Percentiles rank a stretch among this genome's conserved stretches.
phyloP scores from a whole-genome alignment of 345 rosid genomes.

The Adansonia digitata region DNA sequence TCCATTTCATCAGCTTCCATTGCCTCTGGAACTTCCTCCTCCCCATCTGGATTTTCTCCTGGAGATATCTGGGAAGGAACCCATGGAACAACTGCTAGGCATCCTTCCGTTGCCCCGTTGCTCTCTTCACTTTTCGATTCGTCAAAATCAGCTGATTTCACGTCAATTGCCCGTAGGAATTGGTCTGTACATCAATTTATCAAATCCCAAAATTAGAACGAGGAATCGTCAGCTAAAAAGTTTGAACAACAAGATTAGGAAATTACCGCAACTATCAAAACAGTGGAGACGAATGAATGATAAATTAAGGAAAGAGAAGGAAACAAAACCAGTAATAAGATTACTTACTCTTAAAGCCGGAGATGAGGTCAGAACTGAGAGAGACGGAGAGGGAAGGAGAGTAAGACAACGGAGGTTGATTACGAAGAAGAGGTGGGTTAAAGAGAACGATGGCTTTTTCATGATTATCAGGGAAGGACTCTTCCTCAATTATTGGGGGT shows the following conservation, averaged over 20 bases:
- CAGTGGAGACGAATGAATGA: not conserved
- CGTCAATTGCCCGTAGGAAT: constrained; percentile 14
- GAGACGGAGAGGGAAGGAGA: constrained; percentile 27
- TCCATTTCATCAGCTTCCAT: constrained; percentile 42
- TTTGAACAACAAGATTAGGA: not conserved
- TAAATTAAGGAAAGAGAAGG: no score
- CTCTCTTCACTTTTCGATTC: not conserved
- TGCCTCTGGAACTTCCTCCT: constrained; percentile 21
- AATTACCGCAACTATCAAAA: not conserved
- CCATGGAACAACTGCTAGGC: constrained; percentile 63
- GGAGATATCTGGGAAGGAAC: constrained; percentile 28
- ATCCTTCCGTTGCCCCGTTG: not conserved
- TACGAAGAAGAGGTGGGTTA: constrained; percentile 26
- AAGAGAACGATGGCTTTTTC: constrained; percentile 70
- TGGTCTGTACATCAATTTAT: constrained; percentile 30
- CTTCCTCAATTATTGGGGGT: constrained; percentile 64
- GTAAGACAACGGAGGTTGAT: constrained; percentile 8
- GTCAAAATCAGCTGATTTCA: constrained; percentile 20
- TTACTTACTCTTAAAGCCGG: constrained; percentile 52
- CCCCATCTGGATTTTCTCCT: not conserved
- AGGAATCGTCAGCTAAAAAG: not conserved
- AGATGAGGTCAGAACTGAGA: constrained; percentile 37
- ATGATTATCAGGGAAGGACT: constrained; percentile 27
- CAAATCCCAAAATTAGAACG: not conserved
- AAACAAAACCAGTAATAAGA: not conserved